Evolutionary conservation across 1,139 yeast genomes (phyloP).

Genomic region (Yamadazyma sp.): DNA sequence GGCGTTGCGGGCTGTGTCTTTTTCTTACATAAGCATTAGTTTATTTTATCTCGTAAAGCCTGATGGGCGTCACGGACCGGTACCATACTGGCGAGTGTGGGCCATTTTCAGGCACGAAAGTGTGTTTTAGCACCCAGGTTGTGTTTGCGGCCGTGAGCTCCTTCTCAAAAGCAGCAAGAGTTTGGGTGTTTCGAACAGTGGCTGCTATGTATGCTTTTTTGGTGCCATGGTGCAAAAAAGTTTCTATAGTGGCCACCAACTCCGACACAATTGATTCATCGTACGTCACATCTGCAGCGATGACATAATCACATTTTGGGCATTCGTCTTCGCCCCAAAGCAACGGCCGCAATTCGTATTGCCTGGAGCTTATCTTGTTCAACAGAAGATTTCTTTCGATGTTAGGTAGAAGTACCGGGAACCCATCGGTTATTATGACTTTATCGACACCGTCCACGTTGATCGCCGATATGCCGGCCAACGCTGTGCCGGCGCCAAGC

Average conservation of each 20-base stretch:
- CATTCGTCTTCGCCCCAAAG: constrained; percentile 57
- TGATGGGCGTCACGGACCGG: constrained; percentile 27
- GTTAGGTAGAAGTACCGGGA: constrained; percentile 56
- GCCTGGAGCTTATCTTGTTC: constrained; percentile 30
- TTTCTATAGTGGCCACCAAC: constrained; percentile 51
- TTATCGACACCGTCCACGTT: constrained; percentile 24
- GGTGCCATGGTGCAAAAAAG: constrained; percentile 33
- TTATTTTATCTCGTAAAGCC: constrained; percentile 4
- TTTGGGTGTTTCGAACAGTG: constrained; percentile 65
- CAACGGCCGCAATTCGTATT: constrained; percentile 28
- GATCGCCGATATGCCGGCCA: constrained; percentile 64
- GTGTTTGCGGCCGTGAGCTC: constrained; percentile 29
- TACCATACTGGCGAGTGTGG: constrained; percentile 27
- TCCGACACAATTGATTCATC: constrained; percentile 61
- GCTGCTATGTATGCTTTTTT: constrained; percentile 59
- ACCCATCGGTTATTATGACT: constrained; percentile 76
- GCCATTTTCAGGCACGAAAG: constrained; percentile 3
- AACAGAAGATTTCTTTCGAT: constrained; percentile 44
- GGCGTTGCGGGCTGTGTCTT: constrained; percentile 1
- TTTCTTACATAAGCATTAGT: constrained; percentile 3
- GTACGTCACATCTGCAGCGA: constrained; percentile 89
- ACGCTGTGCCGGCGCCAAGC: constrained; percentile 88
- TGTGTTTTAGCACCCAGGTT: constrained; percentile 23
- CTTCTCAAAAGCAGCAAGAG: constrained; percentile 55
- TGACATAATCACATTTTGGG: constrained; percentile 42